Evolutionary conservation across 2,329 filamentous ascomycete species (phyloP).

Genomic region (Alternaria panax): DNA sequence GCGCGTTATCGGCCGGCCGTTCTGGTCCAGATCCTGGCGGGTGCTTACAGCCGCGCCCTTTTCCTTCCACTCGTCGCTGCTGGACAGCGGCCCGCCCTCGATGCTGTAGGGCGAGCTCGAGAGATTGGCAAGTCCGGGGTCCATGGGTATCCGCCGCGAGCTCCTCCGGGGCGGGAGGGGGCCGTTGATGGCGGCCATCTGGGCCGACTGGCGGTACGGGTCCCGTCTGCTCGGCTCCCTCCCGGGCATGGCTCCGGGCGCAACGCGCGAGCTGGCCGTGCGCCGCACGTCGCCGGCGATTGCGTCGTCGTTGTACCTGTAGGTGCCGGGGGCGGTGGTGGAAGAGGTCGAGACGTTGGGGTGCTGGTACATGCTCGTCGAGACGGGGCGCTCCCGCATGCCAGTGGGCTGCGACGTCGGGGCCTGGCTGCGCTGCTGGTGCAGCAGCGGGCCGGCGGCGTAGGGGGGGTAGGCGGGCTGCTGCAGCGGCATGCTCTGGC

Average conservation of each 20-base stretch:
- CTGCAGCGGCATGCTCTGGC: conserved; percentile 54
- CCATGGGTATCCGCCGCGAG: conserved; percentile 73
- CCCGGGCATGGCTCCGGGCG: conserved; percentile 66
- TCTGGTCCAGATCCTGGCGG: conserved; percentile 82
- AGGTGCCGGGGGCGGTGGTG: conserved; percentile 50
- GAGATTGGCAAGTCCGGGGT: conserved; percentile 40
- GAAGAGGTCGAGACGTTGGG: conserved; percentile 58
- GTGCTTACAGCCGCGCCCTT: conserved; percentile 87
- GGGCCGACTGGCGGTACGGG: conserved; percentile 67
- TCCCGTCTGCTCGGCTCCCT: conserved; percentile 75
- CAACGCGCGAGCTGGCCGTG: conserved; percentile 69
- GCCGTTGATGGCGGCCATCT: conserved; percentile 64
- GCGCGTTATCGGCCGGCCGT: conserved; percentile 80
- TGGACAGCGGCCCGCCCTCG: conserved; percentile 66
- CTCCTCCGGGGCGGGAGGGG: conserved; percentile 77
- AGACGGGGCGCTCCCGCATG: conserved; percentile 51
- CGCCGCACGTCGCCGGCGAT: conserved; percentile 51
- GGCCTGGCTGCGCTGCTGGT: conserved; percentile 37
- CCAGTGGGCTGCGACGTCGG: conserved; percentile 34
- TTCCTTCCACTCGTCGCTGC: conserved; percentile 95
- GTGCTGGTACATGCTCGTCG: conserved; percentile 58
- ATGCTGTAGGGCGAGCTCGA: conserved; percentile 58
- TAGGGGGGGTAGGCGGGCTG: conserved; percentile 45
- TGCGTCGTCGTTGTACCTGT: conserved; percentile 58
- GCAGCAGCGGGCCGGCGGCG: conserved; percentile 32